Conservation (phyloP, 2,329 filamentous ascomycete species). For the Aspergillus costaricaensis region DNA sequence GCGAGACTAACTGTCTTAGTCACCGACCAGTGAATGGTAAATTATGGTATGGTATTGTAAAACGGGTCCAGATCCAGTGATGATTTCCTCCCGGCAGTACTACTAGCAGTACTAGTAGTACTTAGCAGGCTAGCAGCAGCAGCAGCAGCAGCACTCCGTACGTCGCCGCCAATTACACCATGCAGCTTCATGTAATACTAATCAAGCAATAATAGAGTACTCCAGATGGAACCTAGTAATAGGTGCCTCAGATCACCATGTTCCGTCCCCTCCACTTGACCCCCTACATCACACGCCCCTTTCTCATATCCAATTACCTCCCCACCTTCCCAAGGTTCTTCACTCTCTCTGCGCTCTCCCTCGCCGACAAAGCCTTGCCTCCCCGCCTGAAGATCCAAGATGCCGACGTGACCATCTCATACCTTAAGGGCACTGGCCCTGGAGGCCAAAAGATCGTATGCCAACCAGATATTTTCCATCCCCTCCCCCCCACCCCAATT, state of each 20-base stretch:
- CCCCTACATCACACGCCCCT: not conserved
- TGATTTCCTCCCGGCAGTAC: not conserved
- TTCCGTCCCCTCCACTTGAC: conserved; percentile 13
- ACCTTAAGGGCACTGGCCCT: conserved; percentile 87
- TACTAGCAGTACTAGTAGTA: no score
- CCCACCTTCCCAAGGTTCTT: conserved; percentile 20
- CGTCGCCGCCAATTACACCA: not conserved
- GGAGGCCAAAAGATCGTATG: conserved; percentile 92
- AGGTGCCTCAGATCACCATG: conserved; percentile 8
- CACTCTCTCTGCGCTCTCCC: conserved; percentile 22
- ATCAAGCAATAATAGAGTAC: not conserved
- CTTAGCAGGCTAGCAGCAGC: not conserved
- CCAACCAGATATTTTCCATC: not conserved
- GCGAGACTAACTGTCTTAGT: not conserved
- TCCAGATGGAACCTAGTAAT: not conserved
- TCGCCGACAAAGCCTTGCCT: conserved; percentile 64
- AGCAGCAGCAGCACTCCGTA: no score
- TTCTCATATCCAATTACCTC: not conserved
- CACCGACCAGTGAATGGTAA: not conserved
- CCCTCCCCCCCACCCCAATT: not conserved
- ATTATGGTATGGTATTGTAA: no score
- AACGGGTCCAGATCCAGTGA: not conserved
- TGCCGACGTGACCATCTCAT: conserved; percentile 76
- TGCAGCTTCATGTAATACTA: not conserved
- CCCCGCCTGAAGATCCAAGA: conserved; percentile 75